Evolutionary conservation across 2,329 filamentous ascomycete species (phyloP).

Genomic region (Ampelomyces quisqualis): DNA sequence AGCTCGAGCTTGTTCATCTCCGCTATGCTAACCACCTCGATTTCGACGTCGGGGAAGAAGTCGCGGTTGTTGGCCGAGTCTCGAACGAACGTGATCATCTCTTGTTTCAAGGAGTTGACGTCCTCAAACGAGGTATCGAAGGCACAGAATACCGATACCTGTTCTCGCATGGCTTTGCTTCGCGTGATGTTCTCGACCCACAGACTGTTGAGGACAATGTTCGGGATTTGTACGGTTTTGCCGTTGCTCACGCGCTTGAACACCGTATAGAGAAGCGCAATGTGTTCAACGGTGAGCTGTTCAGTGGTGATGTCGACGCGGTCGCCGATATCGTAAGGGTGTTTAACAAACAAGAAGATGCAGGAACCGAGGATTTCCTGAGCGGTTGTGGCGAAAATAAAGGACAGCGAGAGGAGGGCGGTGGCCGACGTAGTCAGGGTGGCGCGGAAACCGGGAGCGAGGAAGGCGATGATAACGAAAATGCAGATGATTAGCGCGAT

Average conservation of each 20-base stretch:
- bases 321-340: slow-evolving; percentile 94
- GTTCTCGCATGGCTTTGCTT: slow-evolving; percentile 88
- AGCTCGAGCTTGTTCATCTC: slow-evolving; percentile 87
- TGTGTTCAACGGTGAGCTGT: slow-evolving; percentile 83
- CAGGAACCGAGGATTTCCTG: slow-evolving; percentile 97
- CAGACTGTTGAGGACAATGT: slow-evolving; percentile 86
- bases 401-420: slow-evolving; percentile 89
- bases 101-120: slow-evolving; percentile 76
- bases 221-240: slow-evolving; percentile 80
- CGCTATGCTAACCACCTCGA: slow-evolving; percentile 75
- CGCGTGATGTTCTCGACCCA: slow-evolving; percentile 95
- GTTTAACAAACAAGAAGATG: slow-evolving; percentile 98
- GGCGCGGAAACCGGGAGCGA: slow-evolving; percentile 80
- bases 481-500: slow-evolving; percentile 78
- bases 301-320: slow-evolving; percentile 76
- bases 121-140: slow-evolving; percentile 90
- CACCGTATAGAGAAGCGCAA: slow-evolving; percentile 88
- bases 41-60: slow-evolving; percentile 79
- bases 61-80: slow-evolving; percentile 84
- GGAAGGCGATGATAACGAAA: slow-evolving; percentile 86
- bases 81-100: slow-evolving; percentile 83
- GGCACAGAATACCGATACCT: slow-evolving; percentile 73
- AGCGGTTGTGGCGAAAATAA: slow-evolving; percentile 87
- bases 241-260: slow-evolving; percentile 82
- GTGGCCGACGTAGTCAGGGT: slow-evolving; percentile 89